phyloP scores from a whole-genome alignment of 352 stramenopile species.

The Globisporangium canariense region DNA sequence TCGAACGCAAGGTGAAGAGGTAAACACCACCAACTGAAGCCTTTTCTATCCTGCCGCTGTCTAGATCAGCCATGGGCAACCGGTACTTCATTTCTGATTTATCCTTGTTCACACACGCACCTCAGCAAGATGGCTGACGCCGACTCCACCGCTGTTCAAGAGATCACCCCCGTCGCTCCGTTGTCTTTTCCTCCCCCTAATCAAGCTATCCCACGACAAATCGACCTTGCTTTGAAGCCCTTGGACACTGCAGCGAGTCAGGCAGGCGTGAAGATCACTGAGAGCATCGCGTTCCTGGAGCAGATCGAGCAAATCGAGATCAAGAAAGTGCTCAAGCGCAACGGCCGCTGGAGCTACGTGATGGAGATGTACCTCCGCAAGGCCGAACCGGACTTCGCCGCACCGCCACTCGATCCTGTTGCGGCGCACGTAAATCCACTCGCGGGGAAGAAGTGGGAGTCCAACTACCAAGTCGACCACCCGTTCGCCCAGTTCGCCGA shows the following conservation, averaged over 20 bases:
- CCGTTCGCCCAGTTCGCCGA: slow-evolving; percentile 12
- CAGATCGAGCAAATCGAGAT: slow-evolving; percentile 16
- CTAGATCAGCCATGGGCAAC: no score
- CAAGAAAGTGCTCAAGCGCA: slow-evolving; percentile 14
- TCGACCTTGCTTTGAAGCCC: not conserved
- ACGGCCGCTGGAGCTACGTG: slow-evolving; percentile 14
- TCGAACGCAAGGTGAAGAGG: not conserved
- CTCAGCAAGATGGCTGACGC: not conserved
- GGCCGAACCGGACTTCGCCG: not conserved
- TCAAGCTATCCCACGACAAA: not conserved
- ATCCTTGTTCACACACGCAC: not conserved
- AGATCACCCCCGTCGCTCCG: not conserved
- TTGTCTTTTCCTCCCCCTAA: not conserved
- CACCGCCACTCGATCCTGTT: not conserved
- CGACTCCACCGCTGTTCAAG: not conserved
- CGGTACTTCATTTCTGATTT: not conserved
- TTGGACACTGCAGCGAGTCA: not conserved
- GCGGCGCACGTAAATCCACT: slow-evolving; percentile 6
- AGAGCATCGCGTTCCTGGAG: slow-evolving; percentile 9
- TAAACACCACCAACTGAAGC: not conserved
- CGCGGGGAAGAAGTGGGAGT: slow-evolving; percentile 7
- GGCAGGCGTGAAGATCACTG: slow-evolving; percentile 1
- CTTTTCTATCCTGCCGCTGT: not conserved
- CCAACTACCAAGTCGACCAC: slow-evolving; percentile 23
- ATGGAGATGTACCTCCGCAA: slow-evolving; percentile 15